Evolutionary conservation across 2,329 filamentous ascomycete genomes (phyloP).

Genomic region (Dothidotthia symphoricarpi): DNA sequence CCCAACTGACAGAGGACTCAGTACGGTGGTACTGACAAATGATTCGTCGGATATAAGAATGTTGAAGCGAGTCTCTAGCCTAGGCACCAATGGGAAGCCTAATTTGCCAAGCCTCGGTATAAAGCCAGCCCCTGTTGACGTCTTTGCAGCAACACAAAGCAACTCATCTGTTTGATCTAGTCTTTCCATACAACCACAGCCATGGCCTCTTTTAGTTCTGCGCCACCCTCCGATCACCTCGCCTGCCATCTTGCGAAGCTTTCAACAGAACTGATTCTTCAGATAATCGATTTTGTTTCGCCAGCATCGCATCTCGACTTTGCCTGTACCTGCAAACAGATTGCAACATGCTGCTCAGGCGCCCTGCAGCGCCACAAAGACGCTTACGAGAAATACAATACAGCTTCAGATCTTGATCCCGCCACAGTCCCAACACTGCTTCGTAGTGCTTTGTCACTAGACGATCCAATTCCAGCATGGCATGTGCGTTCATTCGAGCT

Average conservation of each 20-base stretch:
- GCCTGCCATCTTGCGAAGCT: slow-evolving; percentile 3
- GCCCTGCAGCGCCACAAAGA: slow-evolving; percentile 12
- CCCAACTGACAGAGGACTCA: no score
- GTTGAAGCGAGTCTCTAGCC: no score
- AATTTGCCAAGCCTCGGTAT: no score
- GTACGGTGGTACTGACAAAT: no score
- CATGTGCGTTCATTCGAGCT: slow-evolving; percentile 14
- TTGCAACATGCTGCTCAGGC: slow-evolving; percentile 2
- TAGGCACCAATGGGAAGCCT: no score
- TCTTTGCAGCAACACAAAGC: no score
- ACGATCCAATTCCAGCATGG: slow-evolving; percentile 12
- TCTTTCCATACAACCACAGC: no score
- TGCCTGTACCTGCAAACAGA: slow-evolving; percentile 10
- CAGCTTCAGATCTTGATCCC: slow-evolving; percentile 12
- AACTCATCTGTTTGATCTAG: no score
- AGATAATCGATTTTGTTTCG: slow-evolving; percentile 8
- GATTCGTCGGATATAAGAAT: no score
- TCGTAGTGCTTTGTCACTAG: slow-evolving; percentile 9
- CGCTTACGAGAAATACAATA: slow-evolving; percentile 9
- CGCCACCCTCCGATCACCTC: no score
- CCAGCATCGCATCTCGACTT: slow-evolving; percentile 10
- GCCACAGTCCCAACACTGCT: slow-evolving; percentile 10
- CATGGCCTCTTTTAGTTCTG: no score
- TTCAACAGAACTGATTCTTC: slow-evolving; percentile 6
- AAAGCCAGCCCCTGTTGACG: no score